phyloP scores from a whole-genome alignment of 257 asterid genomes.

The Catharanthus roseus region DNA sequence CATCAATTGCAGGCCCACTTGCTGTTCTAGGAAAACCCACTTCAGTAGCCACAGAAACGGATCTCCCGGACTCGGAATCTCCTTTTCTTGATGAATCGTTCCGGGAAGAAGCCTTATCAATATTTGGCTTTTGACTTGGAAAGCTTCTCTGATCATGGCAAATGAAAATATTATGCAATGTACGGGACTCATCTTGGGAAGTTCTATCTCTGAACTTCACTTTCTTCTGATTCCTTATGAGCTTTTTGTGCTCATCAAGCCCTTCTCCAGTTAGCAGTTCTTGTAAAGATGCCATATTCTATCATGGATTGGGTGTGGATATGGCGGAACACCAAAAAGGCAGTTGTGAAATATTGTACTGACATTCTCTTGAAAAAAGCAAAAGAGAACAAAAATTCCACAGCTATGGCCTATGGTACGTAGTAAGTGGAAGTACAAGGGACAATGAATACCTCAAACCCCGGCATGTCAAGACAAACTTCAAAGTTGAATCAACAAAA shows the following conservation, averaged over 20 bases:
- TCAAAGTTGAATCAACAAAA: too few species aligned
- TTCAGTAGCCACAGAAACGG: constrained; percentile 20
- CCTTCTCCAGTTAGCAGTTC: constrained; percentile 64
- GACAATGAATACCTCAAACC: too few species aligned
- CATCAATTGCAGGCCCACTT: constrained; percentile 62
- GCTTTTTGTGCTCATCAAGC: constrained; percentile 29
- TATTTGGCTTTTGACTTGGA: constrained; percentile 29
- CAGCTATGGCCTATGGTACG: not conserved
- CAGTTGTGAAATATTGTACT: not conserved
- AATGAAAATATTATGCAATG: constrained; percentile 61
- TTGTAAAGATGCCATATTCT: constrained; percentile 61
- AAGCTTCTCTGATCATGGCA: constrained; percentile 60
- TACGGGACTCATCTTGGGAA: constrained; percentile 33
- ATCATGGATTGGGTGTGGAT: not conserved
- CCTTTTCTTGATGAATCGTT: constrained; percentile 33
- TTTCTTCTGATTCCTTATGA: constrained; percentile 32
- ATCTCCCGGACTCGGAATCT: constrained; percentile 35
- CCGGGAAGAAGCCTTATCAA: constrained; percentile 30
- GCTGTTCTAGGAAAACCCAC: constrained; percentile 22
- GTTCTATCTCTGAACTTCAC: constrained; percentile 45
- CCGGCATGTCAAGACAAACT: too few species aligned
- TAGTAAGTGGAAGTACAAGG: not conserved
- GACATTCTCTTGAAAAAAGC: constrained; percentile 5
- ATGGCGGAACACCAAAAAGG: not conserved
- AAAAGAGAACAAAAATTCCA: not conserved